Evolutionary conservation across 2,329 filamentous ascomycete genomes (phyloP), one percentile per base, ranked within the genome.

Genomic region (Pseudocercospora vitis): DNA sequence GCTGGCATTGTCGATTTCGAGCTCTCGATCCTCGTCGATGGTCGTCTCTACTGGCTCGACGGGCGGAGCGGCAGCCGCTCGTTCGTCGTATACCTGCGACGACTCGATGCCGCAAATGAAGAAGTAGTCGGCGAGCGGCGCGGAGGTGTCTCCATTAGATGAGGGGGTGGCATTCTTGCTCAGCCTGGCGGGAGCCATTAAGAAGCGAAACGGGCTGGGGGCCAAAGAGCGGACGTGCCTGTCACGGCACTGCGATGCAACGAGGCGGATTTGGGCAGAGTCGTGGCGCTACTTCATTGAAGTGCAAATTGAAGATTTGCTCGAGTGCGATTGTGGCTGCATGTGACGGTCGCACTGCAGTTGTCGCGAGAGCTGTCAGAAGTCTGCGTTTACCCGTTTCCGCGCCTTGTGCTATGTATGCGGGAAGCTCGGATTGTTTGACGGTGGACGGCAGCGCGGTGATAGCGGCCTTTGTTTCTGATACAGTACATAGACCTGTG

Each of bases 51-150:
- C 65, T 14, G 74, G 70, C 56, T 63, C 54, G 12, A 63, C 52
- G 19, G 54, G 56, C n/a, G 61, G 52, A 18, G 59, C 52, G 7
- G 52, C 44, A 16, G 55, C 53, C 1, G 56, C 48, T 60, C 65
- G 67, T 69, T 76, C 75, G 59, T 79, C 76, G 67, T 74, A 78
- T 54, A 79, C 74, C 64, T 78, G 76, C 9, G 75, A 71, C 29
- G 76, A 78, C 68, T 79, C 76, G 57, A 79, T 78, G 57, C 78
- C 78, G 50, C 72, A 74, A 55, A 86, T 85, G 78, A 84, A 86
- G 70, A 86, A 86, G 70, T 82, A 84, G 69, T 86, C 83, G 64
- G 83, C 83, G 50, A 86, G 78, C 51, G 83, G 82, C 50, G 75
- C 74, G 55, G 76, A 75, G 42, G 65, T 68, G 57, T 69, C 67